A percentile compares a stretch with the other conserved stretches of the same genome.
Conservation (phyloP, 2,329 filamentous ascomycete species). For the Chrysoporthe puriensis region DNA sequence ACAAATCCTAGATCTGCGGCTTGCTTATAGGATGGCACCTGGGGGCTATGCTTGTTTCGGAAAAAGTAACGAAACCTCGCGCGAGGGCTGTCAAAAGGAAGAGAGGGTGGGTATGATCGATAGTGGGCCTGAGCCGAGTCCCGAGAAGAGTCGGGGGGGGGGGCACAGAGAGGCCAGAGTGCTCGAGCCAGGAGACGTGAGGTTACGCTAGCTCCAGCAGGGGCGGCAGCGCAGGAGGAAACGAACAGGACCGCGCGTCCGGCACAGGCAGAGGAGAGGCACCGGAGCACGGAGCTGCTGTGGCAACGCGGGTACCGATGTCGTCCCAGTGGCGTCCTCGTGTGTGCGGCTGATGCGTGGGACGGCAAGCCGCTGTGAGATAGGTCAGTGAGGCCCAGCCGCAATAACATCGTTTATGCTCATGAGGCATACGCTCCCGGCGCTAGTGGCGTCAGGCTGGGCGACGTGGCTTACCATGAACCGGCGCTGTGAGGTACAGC, state of each 20-base stretch:
- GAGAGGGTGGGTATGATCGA: background rate
- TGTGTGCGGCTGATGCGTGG: no score
- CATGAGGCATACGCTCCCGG: no score
- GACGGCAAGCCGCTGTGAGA: background rate
- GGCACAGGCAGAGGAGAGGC: no score
- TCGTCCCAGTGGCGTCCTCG: background rate
- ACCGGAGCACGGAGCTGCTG: no score
- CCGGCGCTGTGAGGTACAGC: background rate
- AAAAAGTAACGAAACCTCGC: slow-evolving; percentile 19
- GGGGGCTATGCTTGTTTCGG: slow-evolving; percentile 23
- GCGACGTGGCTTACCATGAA: background rate
- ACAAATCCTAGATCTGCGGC: background rate
- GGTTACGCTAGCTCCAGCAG: background rate
- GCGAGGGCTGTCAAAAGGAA: no score
- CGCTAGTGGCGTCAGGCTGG: background rate
- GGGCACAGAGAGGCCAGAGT: no score
- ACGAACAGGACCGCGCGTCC: no score
- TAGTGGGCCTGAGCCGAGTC: slow-evolving; percentile 10
- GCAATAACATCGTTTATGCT: background rate
- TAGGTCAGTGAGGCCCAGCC: background rate
- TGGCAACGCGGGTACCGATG: background rate
- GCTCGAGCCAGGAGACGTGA: background rate
- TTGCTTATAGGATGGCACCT: background rate
- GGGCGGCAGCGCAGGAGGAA: background rate
- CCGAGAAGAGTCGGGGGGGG: background rate